A percentile compares a stretch with the other conserved stretches of the same genome.
phyloP scores from a whole-genome alignment of 768 basidiomycete genomes.

The Mycena rosella region DNA sequence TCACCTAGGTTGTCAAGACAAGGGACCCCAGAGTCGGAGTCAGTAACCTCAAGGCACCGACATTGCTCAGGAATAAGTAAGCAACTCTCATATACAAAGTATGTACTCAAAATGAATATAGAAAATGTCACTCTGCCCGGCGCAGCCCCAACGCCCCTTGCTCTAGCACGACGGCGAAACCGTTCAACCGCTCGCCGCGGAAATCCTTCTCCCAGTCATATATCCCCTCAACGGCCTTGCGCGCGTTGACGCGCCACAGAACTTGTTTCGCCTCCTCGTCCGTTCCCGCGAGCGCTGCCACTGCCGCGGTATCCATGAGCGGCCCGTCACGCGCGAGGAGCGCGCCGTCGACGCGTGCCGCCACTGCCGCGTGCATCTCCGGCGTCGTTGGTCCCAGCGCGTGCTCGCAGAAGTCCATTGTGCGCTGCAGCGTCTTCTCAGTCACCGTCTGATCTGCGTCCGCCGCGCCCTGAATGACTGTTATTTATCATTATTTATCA shows the following conservation, averaged over 20 bases:
- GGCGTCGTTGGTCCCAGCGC: constrained; percentile 25
- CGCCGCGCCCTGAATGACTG: constrained; percentile 46
- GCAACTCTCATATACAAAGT: too few species aligned
- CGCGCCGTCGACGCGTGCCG: constrained; percentile 1
- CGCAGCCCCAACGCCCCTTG: constrained; percentile 37
- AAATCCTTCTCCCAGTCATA: constrained; percentile 37
- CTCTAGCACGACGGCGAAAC: constrained; percentile 34
- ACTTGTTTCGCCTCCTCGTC: constrained; percentile 26
- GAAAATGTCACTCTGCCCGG: neutral
- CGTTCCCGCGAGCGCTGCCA: constrained; percentile 9
- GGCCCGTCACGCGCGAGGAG: constrained; percentile 19
- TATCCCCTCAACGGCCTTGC: constrained; percentile 36
- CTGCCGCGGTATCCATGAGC: constrained; percentile 1
- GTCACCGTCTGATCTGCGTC: constrained; percentile 38
- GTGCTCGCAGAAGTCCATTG: constrained; percentile 36
- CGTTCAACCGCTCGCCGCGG: constrained; percentile 31
- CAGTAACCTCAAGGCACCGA: too few species aligned
- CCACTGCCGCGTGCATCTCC: constrained; percentile 25
- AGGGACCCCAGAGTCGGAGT: too few species aligned
- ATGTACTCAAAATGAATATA: too few species aligned
- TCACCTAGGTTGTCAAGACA: too few species aligned
- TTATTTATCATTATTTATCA: constrained; percentile 10
- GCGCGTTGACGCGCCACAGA: constrained; percentile 26
- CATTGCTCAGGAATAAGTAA: too few species aligned
- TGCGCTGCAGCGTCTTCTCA: constrained; percentile 28